Evolutionary conservation across 257 asterid genomes (phyloP), one percentile per base, ranked within the genome.

Genomic region (Linderniella brevidens): DNA sequence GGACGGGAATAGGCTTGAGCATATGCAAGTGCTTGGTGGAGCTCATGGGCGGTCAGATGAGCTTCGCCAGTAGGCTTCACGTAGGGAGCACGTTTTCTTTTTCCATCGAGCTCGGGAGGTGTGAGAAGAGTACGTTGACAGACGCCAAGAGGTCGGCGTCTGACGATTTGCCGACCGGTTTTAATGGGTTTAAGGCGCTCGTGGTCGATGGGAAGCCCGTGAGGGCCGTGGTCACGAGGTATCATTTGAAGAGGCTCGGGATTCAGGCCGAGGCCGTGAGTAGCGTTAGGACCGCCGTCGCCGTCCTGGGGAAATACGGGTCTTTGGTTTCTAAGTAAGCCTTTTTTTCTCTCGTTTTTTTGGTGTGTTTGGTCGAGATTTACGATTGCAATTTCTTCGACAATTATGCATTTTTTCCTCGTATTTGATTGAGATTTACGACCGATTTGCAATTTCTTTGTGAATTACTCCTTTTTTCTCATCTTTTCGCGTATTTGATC

Each of bases 1-100:
- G 97, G 50, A 87, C 97, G 0, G 97, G 97, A 37, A 80, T 87
- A 18, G 97, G 97, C 35, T 58, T 87, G 66, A 87, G 93, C 73
- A 87, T 87, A 49, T 77, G 97, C 47, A 76, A 83, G 71, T 80
- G 93, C 57, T 80, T 87, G 11, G 97, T 87, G 3, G 93, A 72
- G 75, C 77, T 83, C 39, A 87, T 87, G 95, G 86, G 92, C 5
- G 97, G 97, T 53, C 73, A 55, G n/a, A 87, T 87, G 74, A 65
- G 54, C 68, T 87, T 87, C 69, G 62, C 67, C 38, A 80, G 92
- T 65, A 85, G 74, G 39, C 93, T 81, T 11, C 71, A 75, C 42
- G 56, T 87, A 11, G 97, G 97, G 44, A 87, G 95, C 72, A 83
- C 97, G 0, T 87, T 87, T 62, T 80, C 82, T 0, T 83, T 87